Evolutionary conservation across 495 filamentous ascomycete genomes (phyloP).

Genomic region (Penicillium riverlandense): DNA sequence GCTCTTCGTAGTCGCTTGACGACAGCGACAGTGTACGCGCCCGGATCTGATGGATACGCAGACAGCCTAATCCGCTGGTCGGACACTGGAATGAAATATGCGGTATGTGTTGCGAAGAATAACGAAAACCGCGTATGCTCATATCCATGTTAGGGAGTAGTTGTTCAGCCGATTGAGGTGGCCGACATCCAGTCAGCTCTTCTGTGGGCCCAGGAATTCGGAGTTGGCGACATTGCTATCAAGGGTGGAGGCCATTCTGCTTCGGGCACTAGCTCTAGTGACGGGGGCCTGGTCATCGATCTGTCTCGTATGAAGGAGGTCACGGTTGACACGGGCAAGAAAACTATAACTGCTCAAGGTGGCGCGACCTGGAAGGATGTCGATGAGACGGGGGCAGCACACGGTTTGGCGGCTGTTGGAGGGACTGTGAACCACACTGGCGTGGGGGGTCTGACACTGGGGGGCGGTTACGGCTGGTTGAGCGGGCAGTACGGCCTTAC

Average conservation of each 20-base stretch:
- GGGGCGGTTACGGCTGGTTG: slow-evolving; percentile 51
- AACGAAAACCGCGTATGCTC: neutral
- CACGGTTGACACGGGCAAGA: slow-evolving; percentile 30
- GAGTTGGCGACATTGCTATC: slow-evolving; percentile 41
- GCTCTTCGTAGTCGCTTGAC: slow-evolving; percentile 14
- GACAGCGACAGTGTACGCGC: slow-evolving; percentile 17
- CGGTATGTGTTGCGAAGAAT: slow-evolving; percentile 12
- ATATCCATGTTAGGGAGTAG: slow-evolving; percentile 24
- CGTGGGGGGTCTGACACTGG: slow-evolving; percentile 51
- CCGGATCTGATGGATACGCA: slow-evolving; percentile 22
- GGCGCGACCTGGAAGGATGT: slow-evolving; percentile 52
- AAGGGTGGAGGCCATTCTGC: slow-evolving; percentile 49
- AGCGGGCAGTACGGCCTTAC: slow-evolving; percentile 41
- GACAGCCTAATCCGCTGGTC: slow-evolving; percentile 30
- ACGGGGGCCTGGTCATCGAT: slow-evolving; percentile 48
- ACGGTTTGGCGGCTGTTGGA: slow-evolving; percentile 49
- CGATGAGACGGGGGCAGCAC: slow-evolving; percentile 38
- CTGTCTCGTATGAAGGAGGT: slow-evolving; percentile 45
- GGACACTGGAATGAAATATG: slow-evolving; percentile 24
- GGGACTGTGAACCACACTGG: slow-evolving; percentile 56
- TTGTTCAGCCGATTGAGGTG: slow-evolving; percentile 28
- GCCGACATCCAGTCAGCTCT: slow-evolving; percentile 34
- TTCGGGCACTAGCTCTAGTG: slow-evolving; percentile 39
- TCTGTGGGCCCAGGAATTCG: slow-evolving; percentile 34
- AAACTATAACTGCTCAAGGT: slow-evolving; percentile 44